Base-by-base conservation (phyloP, 345 rosid species). In the Psidium guajava region DNA sequence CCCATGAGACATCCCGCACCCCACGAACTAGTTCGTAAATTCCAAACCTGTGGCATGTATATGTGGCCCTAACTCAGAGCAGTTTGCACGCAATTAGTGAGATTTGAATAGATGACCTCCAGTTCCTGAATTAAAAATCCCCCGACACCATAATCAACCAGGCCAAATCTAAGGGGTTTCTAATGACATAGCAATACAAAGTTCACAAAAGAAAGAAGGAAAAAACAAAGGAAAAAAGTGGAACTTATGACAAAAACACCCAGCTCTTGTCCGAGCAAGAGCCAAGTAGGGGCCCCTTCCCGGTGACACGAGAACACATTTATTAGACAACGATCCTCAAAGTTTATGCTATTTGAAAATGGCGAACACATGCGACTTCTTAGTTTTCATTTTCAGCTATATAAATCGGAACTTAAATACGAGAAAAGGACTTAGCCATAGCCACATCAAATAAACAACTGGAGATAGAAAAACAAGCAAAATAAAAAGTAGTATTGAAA, bases 11-110 rank as follows among this genome's bases (percentile, higher is more conserved):
- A 8, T 0, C 13, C n/a, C 12, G 18, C 21, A 2, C 24, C 3
- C 44, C 77, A 32, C 6, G 6, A 8, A 69, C 21, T 69, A 69
- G 47, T 18, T 32, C 47, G 4, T 32, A 32, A 69, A 32, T 18
- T 18, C 6, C 11, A 69, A 69, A 11, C 47, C 0, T 18, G 32
- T 69, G 42, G 18, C 36, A 69, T 32, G 6, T 69, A 69, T 6
- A 69, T 0, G 21, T 16, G 1, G 11, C 2, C 36, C 0, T 69
- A 2, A 16, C 12, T 1, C 0, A 8, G 16, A 32, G 24, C 1
- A 16, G 0, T 32, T 69, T 69, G 3, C 24, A 69, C 1, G 3
- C 1, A 4, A 0, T 16, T 69, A 8, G 18, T 32, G 12, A 69
- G 10, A 32, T 32, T 69, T 69, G 1, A 69, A 69, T 3, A 6